These are phyloP conservation scores for Geosmithia flava DNA, from an alignment of 2,329 filamentous ascomycete species.

Conservation along the genomic window DNA sequence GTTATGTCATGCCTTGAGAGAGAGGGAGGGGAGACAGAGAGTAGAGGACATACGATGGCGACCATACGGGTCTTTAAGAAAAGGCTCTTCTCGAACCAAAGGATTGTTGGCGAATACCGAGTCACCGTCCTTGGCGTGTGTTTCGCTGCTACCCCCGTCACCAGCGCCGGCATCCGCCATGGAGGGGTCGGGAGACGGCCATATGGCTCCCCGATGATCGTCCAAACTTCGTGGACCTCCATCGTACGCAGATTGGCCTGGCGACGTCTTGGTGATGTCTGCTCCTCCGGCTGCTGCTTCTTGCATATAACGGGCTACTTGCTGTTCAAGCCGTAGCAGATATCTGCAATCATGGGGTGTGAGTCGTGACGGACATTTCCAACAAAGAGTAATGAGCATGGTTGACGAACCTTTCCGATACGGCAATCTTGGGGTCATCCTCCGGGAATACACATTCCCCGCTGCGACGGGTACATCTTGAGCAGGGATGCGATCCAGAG, in stretches of 20 bases:
- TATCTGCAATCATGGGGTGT: background rate
- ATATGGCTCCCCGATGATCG: background rate
- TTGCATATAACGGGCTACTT: background rate
- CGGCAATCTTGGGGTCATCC: slow-evolving; percentile 1
- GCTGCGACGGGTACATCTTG: background rate
- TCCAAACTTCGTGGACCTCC: background rate
- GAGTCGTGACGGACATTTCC: no score
- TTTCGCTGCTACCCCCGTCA: background rate
- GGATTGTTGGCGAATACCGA: slow-evolving; percentile 1
- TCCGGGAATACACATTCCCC: background rate
- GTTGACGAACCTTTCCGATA: slow-evolving; percentile 1
- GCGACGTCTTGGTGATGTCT: background rate
- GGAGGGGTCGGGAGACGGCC: background rate
- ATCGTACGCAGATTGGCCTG: no score
- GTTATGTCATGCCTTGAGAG: background rate
- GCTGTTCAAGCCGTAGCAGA: background rate
- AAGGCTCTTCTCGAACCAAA: background rate
- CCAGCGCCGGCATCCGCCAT: background rate
- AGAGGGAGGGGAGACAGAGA: no score
- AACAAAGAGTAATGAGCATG: no score
- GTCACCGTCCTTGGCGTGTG: background rate
- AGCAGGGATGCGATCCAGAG: slow-evolving; percentile 1
- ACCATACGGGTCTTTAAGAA: slow-evolving; percentile 1
- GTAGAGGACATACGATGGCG: slow-evolving; percentile 1
- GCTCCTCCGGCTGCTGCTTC: background rate